These are phyloP conservation scores for Diphasiastrum complanatum DNA, from an alignment of 83 land plant genomes.

Conservation along the genomic window DNA sequence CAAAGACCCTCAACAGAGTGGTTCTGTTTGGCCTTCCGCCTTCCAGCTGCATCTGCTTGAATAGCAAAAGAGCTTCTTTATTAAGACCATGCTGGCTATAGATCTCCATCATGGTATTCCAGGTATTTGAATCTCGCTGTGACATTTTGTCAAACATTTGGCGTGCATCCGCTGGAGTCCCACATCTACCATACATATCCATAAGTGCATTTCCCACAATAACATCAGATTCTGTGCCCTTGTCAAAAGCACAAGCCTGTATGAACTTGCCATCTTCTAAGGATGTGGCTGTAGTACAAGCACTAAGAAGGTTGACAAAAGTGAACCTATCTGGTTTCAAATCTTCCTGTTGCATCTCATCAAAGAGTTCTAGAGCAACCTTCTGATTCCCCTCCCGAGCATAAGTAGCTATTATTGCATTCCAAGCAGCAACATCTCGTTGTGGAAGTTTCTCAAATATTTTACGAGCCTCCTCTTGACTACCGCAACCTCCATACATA, in stretches of 20 bases:
- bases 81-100: slow-evolving; percentile 1
- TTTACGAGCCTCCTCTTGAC: not conserved
- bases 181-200: slow-evolving; percentile 22
- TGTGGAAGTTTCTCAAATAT: not conserved
- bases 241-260: slow-evolving; percentile 28
- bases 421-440: too few species aligned
- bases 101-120: not conserved
- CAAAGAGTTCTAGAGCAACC: too few species aligned
- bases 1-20: not conserved
- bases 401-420: too few species aligned
- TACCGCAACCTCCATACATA: not conserved
- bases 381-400: too few species aligned
- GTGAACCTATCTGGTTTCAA: slow-evolving; percentile 12
- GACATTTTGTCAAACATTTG: too few species aligned
- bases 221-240: slow-evolving; percentile 14
- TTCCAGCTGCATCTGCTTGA: not conserved
- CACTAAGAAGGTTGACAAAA: slow-evolving; percentile 1
- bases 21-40: too few species aligned
- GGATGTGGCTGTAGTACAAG: not conserved
- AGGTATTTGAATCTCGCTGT: too few species aligned
- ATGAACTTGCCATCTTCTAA: not conserved
- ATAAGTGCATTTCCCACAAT: slow-evolving; percentile 35
- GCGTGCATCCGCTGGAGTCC: slow-evolving; percentile 20
- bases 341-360: slow-evolving; percentile 17
- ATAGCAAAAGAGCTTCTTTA: slow-evolving; percentile 1